A percentile compares a stretch with the other conserved stretches of the same genome.
Evolutionary conservation across 495 filamentous ascomycete species (phyloP).

Genomic region (Tuber brumale): DNA sequence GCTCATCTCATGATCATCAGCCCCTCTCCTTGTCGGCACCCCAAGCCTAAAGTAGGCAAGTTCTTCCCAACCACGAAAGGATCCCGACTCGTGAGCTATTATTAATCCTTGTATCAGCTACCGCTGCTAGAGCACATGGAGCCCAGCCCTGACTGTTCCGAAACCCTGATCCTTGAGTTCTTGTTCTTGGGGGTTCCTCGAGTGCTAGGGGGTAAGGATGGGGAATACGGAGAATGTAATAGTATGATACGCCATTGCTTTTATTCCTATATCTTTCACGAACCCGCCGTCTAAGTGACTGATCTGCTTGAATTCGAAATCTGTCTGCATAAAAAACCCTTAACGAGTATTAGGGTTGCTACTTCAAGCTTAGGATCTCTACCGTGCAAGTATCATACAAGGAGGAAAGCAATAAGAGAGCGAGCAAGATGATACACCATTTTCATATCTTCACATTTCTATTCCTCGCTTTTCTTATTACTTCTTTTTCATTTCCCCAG

Average conservation of each 20-base stretch:
- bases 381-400: not conserved
- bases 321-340: not conserved
- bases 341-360: not conserved
- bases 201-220: not conserved
- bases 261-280: not conserved
- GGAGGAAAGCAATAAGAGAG: not conserved
- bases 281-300: not conserved
- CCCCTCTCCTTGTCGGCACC: not conserved
- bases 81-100: not conserved
- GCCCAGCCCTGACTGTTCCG: not conserved
- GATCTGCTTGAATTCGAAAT: not conserved
- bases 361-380: not conserved
- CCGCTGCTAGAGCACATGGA: not conserved
- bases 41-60: not conserved
- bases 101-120: not conserved
- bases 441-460: not conserved
- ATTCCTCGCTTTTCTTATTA: not conserved
- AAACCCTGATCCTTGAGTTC: not conserved
- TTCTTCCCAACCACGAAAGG: not conserved
- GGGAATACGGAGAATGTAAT: not conserved
- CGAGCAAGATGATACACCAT: not conserved
- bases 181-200: not conserved
- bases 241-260: not conserved
- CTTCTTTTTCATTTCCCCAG: not conserved
- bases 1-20: not conserved